phyloP scores from a whole-genome alignment of 1,284 basidiomycete genomes.

The Rhodotorula sp. region DNA sequence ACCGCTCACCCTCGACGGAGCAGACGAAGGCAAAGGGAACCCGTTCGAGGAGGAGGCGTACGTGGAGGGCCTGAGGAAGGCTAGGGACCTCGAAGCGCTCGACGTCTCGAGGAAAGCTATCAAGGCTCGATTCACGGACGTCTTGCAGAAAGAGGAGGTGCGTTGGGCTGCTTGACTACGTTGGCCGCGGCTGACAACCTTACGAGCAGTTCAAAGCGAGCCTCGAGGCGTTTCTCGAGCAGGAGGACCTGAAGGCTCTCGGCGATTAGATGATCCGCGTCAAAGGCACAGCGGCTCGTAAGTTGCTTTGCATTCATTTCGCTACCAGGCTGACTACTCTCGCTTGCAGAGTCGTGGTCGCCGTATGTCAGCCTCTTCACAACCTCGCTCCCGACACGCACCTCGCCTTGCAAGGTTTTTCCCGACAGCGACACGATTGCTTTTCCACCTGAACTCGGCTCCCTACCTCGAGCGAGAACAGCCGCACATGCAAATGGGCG shows the following conservation, averaged over 20 bases:
- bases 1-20: not conserved
- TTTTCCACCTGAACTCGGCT: constrained; percentile 18
- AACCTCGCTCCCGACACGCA: not conserved
- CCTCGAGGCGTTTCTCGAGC: constrained; percentile 21
- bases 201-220: constrained; percentile 18
- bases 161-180: too few relatives aligned
- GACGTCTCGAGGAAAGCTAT: constrained; percentile 28
- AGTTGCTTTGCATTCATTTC: not conserved
- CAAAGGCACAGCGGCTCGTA: constrained; percentile 10
- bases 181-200: too few relatives aligned
- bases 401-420: constrained; percentile 8
- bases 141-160: constrained; percentile 25
- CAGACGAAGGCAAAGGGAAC: not conserved
- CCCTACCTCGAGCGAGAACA: not conserved
- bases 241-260: constrained; percentile 7
- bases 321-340: not conserved
- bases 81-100: constrained; percentile 22
- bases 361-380: constrained; percentile 27
- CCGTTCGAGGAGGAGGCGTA: constrained; percentile 15
- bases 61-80: not conserved
- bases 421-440: not conserved
- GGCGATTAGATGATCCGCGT: constrained; percentile 37
- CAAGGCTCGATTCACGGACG: constrained; percentile 24
- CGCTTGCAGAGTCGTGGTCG: constrained; percentile 16
- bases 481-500: constrained; percentile 12